Percentiles rank a stretch among this genome's conserved stretches.
Conservation (phyloP, 768 basidiomycete species). For the Phlebiopsis gigantea region DNA sequence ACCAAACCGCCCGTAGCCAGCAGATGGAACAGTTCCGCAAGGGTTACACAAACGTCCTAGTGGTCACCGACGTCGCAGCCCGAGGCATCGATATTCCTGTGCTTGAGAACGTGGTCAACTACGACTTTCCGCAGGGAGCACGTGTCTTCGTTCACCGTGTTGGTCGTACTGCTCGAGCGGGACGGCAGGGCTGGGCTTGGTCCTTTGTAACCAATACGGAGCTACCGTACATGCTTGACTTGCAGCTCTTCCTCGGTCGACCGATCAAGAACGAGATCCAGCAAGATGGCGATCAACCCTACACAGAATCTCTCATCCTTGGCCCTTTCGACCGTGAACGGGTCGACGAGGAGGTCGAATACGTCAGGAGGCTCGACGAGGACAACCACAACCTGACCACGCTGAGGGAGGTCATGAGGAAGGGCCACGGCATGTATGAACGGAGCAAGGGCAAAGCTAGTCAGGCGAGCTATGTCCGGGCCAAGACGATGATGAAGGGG, state of each 20-base stretch:
- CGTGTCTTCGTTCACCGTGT: conserved; percentile 95
- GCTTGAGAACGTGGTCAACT: conserved; percentile 95
- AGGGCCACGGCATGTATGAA: conserved; percentile 92
- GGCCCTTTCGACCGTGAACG: conserved; percentile 77
- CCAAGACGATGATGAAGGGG: conserved; percentile 77
- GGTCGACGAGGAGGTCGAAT: conserved; percentile 83
- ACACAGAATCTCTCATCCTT: conserved; percentile 69
- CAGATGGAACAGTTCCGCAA: conserved; percentile 91
- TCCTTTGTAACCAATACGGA: conserved; percentile 85
- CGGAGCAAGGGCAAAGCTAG: conserved; percentile 89
- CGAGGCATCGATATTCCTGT: conserved; percentile 98
- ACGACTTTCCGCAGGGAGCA: conserved; percentile 93
- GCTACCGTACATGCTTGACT: conserved; percentile 84
- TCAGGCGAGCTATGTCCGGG: conserved; percentile 76
- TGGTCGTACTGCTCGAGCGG: conserved; percentile 93
- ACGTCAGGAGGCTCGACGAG: conserved; percentile 60
- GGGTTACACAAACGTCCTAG: conserved; percentile 74
- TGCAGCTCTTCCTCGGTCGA: conserved; percentile 87
- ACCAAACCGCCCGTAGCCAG: conserved; percentile 81
- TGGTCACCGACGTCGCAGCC: conserved; percentile 97
- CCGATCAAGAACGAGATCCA: conserved; percentile 57
- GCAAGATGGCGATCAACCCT: conserved; percentile 51
- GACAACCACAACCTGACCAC: conserved; percentile 57
- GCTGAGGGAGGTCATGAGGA: conserved; percentile 77
- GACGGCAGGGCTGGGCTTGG: conserved; percentile 94